Conservation (phyloP, 2,329 filamentous ascomycete species). For the Cytospora piceicola region DNA sequence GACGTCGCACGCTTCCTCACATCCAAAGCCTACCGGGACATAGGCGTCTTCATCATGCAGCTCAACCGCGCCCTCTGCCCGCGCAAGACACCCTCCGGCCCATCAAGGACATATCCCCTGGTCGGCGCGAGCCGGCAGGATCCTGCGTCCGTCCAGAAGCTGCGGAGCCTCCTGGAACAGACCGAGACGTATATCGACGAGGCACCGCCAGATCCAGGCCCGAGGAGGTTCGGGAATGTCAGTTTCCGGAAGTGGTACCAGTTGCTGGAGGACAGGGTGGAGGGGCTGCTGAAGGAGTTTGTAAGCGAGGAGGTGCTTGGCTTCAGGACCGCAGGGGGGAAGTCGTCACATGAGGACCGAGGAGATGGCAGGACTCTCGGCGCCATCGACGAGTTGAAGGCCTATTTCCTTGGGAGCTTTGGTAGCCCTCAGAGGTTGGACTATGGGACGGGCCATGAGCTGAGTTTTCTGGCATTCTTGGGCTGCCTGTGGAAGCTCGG, state of each 20-base stretch:
- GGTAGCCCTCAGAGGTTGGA: constrained; percentile 88
- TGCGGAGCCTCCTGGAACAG: constrained; percentile 68
- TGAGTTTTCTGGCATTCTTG: constrained; percentile 92
- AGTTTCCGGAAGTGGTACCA: constrained; percentile 86
- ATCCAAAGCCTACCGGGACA: constrained; percentile 82
- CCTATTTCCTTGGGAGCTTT: constrained; percentile 84
- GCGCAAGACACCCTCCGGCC: constrained; percentile 48
- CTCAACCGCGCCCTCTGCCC: constrained; percentile 88
- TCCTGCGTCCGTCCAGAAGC: constrained; percentile 62
- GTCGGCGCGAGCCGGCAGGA: constrained; percentile 43
- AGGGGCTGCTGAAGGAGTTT: constrained; percentile 59
- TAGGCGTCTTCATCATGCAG: constrained; percentile 85
- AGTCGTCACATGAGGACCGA: constrained; percentile 12
- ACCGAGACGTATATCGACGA: constrained; percentile 72
- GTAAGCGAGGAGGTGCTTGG: constrained; percentile 49
- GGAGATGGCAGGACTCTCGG: constrained; percentile 29
- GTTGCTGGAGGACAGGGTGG: constrained; percentile 64
- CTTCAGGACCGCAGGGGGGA: constrained; percentile 25
- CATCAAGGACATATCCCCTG: constrained; percentile 52
- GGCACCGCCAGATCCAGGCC: constrained; percentile 82
- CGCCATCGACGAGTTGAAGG: constrained; percentile 64
- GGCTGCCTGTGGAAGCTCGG: constrained; percentile 90
- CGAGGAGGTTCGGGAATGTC: constrained; percentile 87
- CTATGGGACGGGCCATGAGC: constrained; percentile 94
- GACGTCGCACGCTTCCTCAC: constrained; percentile 82